Conservation (phyloP, 2,329 filamentous ascomycete genomes). For the Alternaria dauci region DNA sequence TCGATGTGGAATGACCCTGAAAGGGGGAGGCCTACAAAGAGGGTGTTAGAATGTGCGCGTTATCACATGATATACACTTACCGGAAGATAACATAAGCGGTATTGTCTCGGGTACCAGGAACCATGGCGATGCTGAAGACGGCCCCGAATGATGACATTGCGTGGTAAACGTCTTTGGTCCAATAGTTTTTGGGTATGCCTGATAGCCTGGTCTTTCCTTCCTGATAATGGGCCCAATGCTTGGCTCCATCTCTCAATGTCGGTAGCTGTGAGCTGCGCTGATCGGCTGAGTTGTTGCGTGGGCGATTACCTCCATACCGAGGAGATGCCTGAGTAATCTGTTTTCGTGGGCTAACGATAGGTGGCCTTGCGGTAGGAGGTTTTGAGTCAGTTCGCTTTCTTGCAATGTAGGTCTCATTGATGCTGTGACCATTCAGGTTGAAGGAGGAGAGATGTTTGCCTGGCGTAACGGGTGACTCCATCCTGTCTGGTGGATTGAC, state of each 20-base stretch:
- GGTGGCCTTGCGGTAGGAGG: not conserved
- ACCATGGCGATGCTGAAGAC: constrained; percentile 44
- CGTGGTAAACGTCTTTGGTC: constrained; percentile 33
- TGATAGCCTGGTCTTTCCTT: constrained; percentile 31
- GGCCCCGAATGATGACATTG: constrained; percentile 34
- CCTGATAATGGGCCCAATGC: constrained; percentile 32
- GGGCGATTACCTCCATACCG: not conserved
- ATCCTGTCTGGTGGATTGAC: not conserved
- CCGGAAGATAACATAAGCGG: constrained; percentile 38
- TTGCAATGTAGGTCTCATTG: constrained; percentile 25
- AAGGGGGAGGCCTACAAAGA: constrained; percentile 25
- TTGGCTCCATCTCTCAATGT: constrained; percentile 3
- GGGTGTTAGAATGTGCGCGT: not conserved
- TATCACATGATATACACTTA: constrained; percentile 8
- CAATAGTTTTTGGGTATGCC: constrained; percentile 27
- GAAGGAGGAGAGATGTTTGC: constrained; percentile 16
- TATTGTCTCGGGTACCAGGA: constrained; percentile 7
- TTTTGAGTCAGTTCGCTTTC: not conserved
- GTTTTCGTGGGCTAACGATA: not conserved
- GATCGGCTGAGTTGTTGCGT: not conserved
- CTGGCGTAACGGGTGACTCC: constrained; percentile 10
- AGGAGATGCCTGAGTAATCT: not conserved
- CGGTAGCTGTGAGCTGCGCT: constrained; percentile 4
- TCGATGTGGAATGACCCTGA: constrained; percentile 10
- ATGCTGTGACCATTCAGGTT: constrained; percentile 23